These are phyloP conservation scores for Leccinum variabile DNA, from an alignment of 1,284 basidiomycete genomes.

Conservation along the genomic window DNA sequence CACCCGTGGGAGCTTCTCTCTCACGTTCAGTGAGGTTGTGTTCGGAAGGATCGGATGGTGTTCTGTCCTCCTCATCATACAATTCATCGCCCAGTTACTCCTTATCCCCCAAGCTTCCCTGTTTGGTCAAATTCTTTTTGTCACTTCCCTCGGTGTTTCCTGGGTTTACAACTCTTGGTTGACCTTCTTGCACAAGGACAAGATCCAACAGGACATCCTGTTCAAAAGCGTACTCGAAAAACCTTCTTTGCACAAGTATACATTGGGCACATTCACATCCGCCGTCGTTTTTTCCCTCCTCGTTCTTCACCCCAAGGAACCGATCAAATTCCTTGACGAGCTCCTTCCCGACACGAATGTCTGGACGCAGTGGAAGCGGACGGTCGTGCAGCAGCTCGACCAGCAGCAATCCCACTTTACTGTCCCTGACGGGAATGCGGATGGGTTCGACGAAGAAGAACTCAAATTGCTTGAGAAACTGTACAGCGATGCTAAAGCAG, in stretches of 20 bases:
- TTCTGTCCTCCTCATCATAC: neutral
- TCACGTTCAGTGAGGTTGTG: neutral
- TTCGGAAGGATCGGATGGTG: neutral
- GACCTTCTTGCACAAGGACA: neutral
- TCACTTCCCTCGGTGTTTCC: slow-evolving; percentile 1
- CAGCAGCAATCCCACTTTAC: too few species aligned
- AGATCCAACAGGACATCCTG: neutral
- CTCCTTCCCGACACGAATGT: neutral
- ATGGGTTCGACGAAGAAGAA: neutral
- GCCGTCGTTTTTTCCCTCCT: neutral
- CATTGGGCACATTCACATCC: neutral
- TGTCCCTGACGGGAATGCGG: neutral
- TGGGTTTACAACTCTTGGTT: neutral
- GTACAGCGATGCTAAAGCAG: neutral
- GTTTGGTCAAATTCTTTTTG: neutral
- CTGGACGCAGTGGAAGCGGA: neutral
- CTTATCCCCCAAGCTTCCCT: neutral
- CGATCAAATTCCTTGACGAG: neutral
- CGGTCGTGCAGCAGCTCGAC: neutral
- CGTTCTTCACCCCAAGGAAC: neutral
- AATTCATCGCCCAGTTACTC: slow-evolving; percentile 2
- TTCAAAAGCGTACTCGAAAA: fast-evolving
- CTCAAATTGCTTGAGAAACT: neutral
- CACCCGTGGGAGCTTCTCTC: neutral
- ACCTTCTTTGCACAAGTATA: neutral